A percentile compares a stretch with the other conserved stretches of the same genome.
Conservation (phyloP, 208 protist genomes). For the Trypanosoma melophagium region DNA sequence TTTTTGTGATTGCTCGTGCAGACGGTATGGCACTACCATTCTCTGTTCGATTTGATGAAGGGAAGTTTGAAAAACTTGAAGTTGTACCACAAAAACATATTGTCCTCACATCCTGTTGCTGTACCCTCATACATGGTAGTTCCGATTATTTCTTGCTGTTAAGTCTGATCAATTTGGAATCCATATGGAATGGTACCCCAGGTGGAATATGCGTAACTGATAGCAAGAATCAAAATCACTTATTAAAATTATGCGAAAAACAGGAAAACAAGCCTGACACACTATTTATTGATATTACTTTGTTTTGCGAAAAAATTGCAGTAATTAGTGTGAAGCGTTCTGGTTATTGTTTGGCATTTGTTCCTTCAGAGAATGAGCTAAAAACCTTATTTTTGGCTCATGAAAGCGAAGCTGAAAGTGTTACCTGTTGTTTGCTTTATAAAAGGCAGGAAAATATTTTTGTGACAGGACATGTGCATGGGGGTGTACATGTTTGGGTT, state of each 20-base stretch:
- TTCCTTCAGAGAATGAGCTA: constrained; percentile 3
- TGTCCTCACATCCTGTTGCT: constrained; percentile 11
- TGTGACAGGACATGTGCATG: constrained; percentile 26
- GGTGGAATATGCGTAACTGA: constrained; percentile 24
- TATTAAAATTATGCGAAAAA: background rate
- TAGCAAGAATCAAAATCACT: constrained; percentile 8
- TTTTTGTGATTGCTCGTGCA: constrained; percentile 24
- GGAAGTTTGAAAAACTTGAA: background rate
- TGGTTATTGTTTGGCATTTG: constrained; percentile 20
- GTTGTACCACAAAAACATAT: constrained; percentile 17
- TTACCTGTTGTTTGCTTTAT: constrained; percentile 29
- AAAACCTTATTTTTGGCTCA: constrained; percentile 20
- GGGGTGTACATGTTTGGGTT: constrained; percentile 26
- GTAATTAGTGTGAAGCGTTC: constrained; percentile 24
- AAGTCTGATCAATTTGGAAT: constrained; percentile 14
- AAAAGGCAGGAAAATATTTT: constrained; percentile 22
- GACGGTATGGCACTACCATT: constrained; percentile 25
- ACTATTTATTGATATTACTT: constrained; percentile 20
- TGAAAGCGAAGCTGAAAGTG: constrained; percentile 21
- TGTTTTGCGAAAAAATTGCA: constrained; percentile 21
- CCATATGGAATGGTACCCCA: constrained; percentile 16
- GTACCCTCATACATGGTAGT: constrained; percentile 16
- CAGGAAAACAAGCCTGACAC: background rate
- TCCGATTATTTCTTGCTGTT: constrained; percentile 23
- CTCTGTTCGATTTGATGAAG: constrained; percentile 7